Conservation (phyloP, 2,329 filamentous ascomycete species). For the Plenodomus biglobosus region DNA sequence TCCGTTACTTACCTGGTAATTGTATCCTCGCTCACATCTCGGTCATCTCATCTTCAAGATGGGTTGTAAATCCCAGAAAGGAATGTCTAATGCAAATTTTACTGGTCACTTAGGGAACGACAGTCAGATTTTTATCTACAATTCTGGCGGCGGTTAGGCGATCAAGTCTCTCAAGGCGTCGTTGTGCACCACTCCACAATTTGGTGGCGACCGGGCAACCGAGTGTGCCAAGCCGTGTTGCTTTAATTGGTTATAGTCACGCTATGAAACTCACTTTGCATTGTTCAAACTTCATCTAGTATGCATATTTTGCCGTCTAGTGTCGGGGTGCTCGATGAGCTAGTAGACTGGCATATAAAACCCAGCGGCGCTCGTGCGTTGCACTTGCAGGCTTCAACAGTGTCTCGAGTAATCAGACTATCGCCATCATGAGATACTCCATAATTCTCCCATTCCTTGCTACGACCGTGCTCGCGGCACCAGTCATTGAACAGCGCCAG, state of each 20-base stretch:
- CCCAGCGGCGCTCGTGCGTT: not conserved
- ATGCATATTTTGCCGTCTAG: slow-evolving; percentile 27
- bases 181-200: slow-evolving; percentile 3
- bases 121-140: not conserved
- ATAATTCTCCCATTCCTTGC: slow-evolving; percentile 34
- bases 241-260: slow-evolving; percentile 35
- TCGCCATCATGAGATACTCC: slow-evolving; percentile 37
- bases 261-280: slow-evolving; percentile 24
- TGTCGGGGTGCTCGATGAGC: slow-evolving; percentile 11
- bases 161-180: not conserved
- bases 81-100: not conserved
- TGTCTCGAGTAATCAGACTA: slow-evolving; percentile 6
- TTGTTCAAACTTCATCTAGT: slow-evolving; percentile 27
- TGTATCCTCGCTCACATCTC: not conserved
- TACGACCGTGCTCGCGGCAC: slow-evolving; percentile 32
- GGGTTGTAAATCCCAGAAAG: not conserved
- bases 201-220: slow-evolving; percentile 9
- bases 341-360: slow-evolving; percentile 15
- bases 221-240: slow-evolving; percentile 25
- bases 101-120: not conserved
- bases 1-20: not conserved
- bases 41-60: not conserved
- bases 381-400: slow-evolving; percentile 8
- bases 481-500: slow-evolving; percentile 35
- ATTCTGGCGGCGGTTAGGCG: no score